Evolutionary conservation across 208 protist species (phyloP).

Genomic region (Acanthamoeba lenticulata): DNA sequence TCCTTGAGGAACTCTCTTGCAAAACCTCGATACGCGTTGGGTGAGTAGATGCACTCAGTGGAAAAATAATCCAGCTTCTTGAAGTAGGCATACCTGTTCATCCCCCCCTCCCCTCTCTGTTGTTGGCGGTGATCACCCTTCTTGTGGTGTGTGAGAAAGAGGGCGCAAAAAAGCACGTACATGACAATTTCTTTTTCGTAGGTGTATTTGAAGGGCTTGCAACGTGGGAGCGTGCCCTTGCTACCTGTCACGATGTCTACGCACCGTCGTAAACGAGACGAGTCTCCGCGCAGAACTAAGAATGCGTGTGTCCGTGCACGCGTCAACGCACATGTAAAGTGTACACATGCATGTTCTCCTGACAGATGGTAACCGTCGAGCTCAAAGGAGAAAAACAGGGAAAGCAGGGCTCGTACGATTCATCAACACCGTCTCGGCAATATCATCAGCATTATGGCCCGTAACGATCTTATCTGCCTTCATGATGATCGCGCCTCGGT

Average conservation of each 20-base stretch:
- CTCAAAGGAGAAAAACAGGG: too few species aligned
- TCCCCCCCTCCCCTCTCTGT: too few species aligned
- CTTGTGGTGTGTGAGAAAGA: too few species aligned
- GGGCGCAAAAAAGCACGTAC: too few species aligned
- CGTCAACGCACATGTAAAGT: too few species aligned
- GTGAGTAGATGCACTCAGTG: slow-evolving; percentile 97
- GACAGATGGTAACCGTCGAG: too few species aligned
- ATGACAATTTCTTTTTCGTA: slow-evolving; percentile 99
- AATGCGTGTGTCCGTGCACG: too few species aligned
- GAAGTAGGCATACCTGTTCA: slow-evolving; percentile 93
- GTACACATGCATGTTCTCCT: too few species aligned
- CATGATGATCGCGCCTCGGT: slow-evolving; percentile 91
- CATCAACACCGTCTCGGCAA: slow-evolving; percentile 98
- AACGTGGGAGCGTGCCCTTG: slow-evolving; percentile 86
- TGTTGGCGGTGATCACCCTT: too few species aligned
- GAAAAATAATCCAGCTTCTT: slow-evolving; percentile 98
- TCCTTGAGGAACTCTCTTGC: slow-evolving; percentile 95
- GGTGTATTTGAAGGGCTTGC: slow-evolving; percentile 97
- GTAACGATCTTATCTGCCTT: slow-evolving; percentile 95
- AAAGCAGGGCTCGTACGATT: slow-evolving; percentile 84
- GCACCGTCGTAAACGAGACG: slow-evolving; percentile 93
- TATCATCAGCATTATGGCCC: slow-evolving; percentile 99
- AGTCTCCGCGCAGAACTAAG: slow-evolving; percentile 93
- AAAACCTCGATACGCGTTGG: slow-evolving; percentile 96
- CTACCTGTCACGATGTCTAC: slow-evolving; percentile 79